Evolutionary conservation across 805 yeast species (phyloP), one percentile per base, ranked within the genome.

Genomic region (Kodamaea leandrae): DNA sequence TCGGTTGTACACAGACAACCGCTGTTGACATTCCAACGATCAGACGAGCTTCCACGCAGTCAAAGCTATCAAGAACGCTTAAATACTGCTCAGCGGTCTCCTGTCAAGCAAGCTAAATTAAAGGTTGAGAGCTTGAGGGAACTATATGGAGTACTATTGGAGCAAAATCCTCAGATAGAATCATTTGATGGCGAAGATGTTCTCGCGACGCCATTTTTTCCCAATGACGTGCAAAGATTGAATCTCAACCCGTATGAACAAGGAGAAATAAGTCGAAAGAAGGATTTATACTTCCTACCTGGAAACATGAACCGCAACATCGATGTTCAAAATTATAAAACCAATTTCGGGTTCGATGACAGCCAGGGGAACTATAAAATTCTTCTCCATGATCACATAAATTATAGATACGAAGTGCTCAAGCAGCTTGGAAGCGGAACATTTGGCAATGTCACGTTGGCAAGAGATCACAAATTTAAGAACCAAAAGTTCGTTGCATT

Each of bases 271-370:
- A 54, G 68, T 28, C 71, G 83, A 44, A 68, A 66, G 34, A 52
- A 68, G 12, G 64, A 71, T 21, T 57, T 82, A 0, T 82, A 72
- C 52, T 82, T 70, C 49, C 56, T 76, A 3, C 84, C 86, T 0
- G 52, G 27, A 30, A 43, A 41, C 14, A 36, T 37, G 4, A 60
- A 54, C 33, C 41, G 61, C 9, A 47, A 48, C 3, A 60, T 68
- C 4, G 66, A 71, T 42, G 58, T 68, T 14, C 61, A 64, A 28
- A 68, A 68, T 47, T 64, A 57, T 41, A 61, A 55, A 16, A 57
- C 61, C 35, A 82, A 82, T 58, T 79, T 77, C 63, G 90, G 89
- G 0, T 85, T 82, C 58, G 95, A 86, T 55, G 93, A 86, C 54
- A 57, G 59, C 8, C 63, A 74, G 9, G 84, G 86, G 3, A 84